Evolutionary conservation across 345 rosid genomes (phyloP).

Genomic region (Nephelium lappaceum): DNA sequence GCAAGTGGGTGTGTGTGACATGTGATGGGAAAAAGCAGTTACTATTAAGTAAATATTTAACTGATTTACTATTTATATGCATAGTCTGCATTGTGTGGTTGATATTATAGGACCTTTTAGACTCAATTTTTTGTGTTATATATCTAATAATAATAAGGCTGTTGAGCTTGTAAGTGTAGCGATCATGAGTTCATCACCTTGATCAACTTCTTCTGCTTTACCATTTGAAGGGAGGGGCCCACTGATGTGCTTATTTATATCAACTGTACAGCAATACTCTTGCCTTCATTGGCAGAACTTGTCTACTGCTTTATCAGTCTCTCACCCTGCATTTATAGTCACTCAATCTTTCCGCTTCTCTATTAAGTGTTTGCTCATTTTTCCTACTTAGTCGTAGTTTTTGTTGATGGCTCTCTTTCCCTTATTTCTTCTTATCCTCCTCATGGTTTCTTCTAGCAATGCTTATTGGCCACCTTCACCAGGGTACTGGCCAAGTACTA

Average conservation of each 20-base stretch:
- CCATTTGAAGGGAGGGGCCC: conserved; percentile 40
- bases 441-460: conserved; percentile 42
- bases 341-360: conserved; percentile 34
- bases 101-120: background rate
- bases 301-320: conserved; percentile 23
- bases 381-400: conserved; percentile 9
- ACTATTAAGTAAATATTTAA: too few species aligned
- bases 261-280: conserved; percentile 32
- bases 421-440: conserved; percentile 36
- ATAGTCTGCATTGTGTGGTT: background rate
- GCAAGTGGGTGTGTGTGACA: conserved; percentile 12
- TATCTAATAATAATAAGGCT: background rate
- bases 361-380: conserved; percentile 25
- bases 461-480: conserved; percentile 87
- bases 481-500: conserved; percentile 92
- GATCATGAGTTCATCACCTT: background rate
- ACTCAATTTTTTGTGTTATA: background rate
- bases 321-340: conserved; percentile 43
- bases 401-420: conserved; percentile 37
- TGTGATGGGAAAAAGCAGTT: background rate
- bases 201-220: conserved; percentile 18
- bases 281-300: conserved; percentile 25
- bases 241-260: conserved; percentile 30
- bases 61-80: background rate
- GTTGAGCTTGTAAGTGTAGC: background rate